Conservation (phyloP, 768 basidiomycete species). For the Piloderma croceum region DNA sequence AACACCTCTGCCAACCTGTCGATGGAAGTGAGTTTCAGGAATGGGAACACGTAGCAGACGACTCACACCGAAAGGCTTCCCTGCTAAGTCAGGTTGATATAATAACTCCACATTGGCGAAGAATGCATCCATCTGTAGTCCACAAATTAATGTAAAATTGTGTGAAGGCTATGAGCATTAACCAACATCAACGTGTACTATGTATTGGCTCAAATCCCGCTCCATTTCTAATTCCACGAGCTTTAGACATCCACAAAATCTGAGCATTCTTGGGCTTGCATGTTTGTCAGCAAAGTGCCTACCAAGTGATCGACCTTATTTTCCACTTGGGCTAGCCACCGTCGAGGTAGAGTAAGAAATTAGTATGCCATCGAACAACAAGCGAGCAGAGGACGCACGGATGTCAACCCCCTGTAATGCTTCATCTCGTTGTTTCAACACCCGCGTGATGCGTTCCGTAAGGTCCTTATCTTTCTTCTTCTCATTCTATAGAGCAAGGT, state of each 20-base stretch:
- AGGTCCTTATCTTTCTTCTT: constrained; percentile 85
- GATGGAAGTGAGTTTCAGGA: background rate
- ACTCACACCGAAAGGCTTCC: constrained; percentile 70
- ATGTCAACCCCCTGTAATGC: constrained; percentile 51
- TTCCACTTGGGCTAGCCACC: constrained; percentile 50
- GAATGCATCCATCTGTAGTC: constrained; percentile 97
- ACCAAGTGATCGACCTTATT: constrained; percentile 65
- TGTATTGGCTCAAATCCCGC: constrained; percentile 74
- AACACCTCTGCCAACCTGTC: constrained; percentile 74
- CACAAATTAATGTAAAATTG: too few relatives aligned
- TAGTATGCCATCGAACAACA: constrained; percentile 2
- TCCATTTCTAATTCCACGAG: constrained; percentile 66
- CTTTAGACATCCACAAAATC: constrained; percentile 28
- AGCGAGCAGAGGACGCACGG: constrained; percentile 31
- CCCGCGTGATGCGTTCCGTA: constrained; percentile 66
- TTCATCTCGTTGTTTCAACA: constrained; percentile 62
- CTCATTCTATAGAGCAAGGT: constrained; percentile 68
- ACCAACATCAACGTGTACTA: constrained; percentile 94
- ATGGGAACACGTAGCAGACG: background rate
- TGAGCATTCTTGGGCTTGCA: constrained; percentile 2
- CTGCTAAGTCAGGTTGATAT: constrained; percentile 54
- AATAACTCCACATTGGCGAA: constrained; percentile 77
- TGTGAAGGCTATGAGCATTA: too few relatives aligned
- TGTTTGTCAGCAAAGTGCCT: constrained; percentile 18
- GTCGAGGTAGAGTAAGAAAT: constrained; percentile 13